Evolutionary conservation across 2,329 filamentous ascomycete species (phyloP).

Genomic region (Coniochaeta ligniaria): DNA sequence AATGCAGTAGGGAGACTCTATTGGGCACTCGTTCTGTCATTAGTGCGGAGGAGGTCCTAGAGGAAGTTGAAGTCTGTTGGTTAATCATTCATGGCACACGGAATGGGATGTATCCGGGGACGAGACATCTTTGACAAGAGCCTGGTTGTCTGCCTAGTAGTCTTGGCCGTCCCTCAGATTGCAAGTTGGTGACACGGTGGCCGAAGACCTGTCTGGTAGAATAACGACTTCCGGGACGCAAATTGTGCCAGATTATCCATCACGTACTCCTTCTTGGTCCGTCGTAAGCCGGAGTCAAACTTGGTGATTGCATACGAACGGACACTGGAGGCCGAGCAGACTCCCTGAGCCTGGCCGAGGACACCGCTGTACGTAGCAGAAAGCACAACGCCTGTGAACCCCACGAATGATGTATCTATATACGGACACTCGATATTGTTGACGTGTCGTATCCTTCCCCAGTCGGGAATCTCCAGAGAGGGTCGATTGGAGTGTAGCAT

Average conservation of each 20-base stretch:
- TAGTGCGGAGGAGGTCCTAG: neutral
- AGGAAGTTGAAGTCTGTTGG: neutral
- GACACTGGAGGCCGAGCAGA: neutral
- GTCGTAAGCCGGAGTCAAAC: neutral
- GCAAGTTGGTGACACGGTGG: neutral
- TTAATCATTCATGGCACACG: neutral
- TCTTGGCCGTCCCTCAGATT: neutral
- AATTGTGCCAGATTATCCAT: neutral
- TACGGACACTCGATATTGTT: neutral
- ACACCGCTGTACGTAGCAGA: neutral
- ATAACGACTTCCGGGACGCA: neutral
- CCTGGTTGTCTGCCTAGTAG: neutral
- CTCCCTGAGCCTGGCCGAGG: neutral
- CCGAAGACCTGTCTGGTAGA: neutral
- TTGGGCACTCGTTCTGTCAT: neutral
- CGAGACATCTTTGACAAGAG: neutral
- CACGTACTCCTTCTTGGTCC: neutral
- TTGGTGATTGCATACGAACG: neutral
- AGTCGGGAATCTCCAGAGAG: neutral
- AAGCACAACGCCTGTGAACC: neutral
- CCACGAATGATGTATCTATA: neutral
- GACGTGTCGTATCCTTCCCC: neutral
- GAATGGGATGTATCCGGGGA: neutral
- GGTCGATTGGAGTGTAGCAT: conserved; percentile 6
- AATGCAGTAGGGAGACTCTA: neutral